A percentile compares a stretch with the other conserved stretches of the same genome.
Evolutionary conservation across 2,329 filamentous ascomycete genomes (phyloP).

Genomic region (Trichoderma pleuroti): DNA sequence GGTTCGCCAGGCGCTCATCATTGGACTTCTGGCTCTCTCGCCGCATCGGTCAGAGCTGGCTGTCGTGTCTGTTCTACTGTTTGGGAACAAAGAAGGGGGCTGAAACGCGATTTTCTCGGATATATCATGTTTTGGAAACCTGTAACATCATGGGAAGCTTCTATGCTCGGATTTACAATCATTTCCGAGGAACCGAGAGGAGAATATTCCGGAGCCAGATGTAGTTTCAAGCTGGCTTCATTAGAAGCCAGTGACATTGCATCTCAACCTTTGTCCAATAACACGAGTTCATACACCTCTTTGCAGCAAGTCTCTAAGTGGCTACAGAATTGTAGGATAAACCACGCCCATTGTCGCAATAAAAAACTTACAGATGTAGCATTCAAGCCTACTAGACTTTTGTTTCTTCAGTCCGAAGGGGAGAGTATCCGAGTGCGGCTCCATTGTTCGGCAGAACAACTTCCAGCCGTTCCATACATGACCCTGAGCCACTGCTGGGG

Average conservation of each 20-base stretch:
- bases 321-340: neutral
- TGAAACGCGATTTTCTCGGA: neutral
- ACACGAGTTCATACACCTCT: neutral
- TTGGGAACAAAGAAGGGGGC: neutral
- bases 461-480: neutral
- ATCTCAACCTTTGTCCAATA: neutral
- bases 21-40: neutral
- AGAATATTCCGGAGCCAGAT: neutral
- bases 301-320: neutral
- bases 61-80: neutral
- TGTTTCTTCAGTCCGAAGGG: neutral
- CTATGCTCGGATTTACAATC: neutral
- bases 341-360: neutral
- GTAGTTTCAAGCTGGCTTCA: neutral
- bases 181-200: neutral
- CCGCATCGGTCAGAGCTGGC: neutral
- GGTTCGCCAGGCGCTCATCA: neutral
- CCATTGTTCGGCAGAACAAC: neutral
- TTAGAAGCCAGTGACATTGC: neutral
- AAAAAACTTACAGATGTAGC: neutral
- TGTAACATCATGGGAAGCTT: neutral
- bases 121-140: neutral
- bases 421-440: neutral
- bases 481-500: neutral
- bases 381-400: neutral